A percentile compares a stretch with the other conserved stretches of the same genome.
phyloP scores from a whole-genome alignment of 2,329 filamentous ascomycete genomes.

The Aspergillus piperis region DNA sequence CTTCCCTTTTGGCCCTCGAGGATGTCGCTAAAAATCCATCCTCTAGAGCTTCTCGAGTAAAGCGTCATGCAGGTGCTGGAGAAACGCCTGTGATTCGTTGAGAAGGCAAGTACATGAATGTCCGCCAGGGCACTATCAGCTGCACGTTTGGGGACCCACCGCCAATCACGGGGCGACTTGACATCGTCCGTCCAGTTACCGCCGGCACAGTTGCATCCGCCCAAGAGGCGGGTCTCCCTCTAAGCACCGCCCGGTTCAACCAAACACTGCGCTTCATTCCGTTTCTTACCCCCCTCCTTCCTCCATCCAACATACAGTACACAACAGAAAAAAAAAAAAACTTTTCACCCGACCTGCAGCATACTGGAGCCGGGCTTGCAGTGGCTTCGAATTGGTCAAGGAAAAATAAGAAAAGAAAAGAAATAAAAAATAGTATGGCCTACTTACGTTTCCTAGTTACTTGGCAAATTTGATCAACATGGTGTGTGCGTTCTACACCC shows the following conservation, averaged over 20 bases:
- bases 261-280: constrained; percentile 13
- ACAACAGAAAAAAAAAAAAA: not conserved
- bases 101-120: constrained; percentile 19
- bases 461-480: constrained; percentile 6
- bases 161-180: constrained; percentile 17
- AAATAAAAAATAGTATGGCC: too few relatives aligned
- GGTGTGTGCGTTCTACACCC: constrained; percentile 5
- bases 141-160: constrained; percentile 21
- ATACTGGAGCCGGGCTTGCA: constrained; percentile 13
- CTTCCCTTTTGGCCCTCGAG: constrained; percentile 10
- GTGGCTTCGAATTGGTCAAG: not conserved
- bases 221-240: not conserved
- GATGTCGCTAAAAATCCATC: constrained; percentile 9
- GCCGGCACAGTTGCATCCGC: constrained; percentile 14
- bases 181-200: constrained; percentile 12
- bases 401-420: not conserved
- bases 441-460: not conserved
- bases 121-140: constrained; percentile 27
- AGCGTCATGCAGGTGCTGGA: constrained; percentile 25
- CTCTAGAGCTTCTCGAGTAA: constrained; percentile 21
- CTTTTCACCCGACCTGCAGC: constrained; percentile 18
- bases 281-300: constrained; percentile 10
- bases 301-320: constrained; percentile 1
- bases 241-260: constrained; percentile 11
- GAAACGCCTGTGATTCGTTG: constrained; percentile 20